These are phyloP conservation scores for Botrytis porri DNA, from an alignment of 2,329 filamentous ascomycete genomes.

Conservation along the genomic window DNA sequence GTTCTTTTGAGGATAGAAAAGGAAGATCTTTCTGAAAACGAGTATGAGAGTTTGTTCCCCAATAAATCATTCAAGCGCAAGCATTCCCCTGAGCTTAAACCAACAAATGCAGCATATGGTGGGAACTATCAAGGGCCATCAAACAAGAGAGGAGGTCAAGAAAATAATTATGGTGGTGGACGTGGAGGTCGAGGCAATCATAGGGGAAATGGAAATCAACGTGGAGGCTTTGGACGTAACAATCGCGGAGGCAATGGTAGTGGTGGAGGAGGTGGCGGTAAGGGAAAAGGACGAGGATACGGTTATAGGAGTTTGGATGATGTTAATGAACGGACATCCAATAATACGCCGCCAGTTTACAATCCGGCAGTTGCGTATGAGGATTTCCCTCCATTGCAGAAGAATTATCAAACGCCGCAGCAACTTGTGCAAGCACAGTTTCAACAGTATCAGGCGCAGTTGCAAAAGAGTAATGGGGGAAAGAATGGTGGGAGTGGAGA, in stretches of 20 bases:
- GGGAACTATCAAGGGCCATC: conserved; percentile 38
- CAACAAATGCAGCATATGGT: conserved; percentile 32
- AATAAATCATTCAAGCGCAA: conserved; percentile 62
- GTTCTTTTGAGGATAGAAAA: conserved; percentile 76
- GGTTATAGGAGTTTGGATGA: conserved; percentile 69
- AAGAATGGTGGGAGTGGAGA: conserved; percentile 29
- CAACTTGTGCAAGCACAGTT: conserved; percentile 38
- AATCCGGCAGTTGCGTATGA: conserved; percentile 38
- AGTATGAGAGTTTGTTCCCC: conserved; percentile 60
- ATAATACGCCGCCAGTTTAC: conserved; percentile 37
- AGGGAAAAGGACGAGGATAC: conserved; percentile 47
- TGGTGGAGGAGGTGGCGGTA: conserved; percentile 41
- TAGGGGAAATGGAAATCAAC: conserved; percentile 45
- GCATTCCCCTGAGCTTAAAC: conserved; percentile 49
- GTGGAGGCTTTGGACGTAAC: conserved; percentile 33
- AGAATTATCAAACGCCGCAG: conserved; percentile 37
- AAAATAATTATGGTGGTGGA: conserved; percentile 28
- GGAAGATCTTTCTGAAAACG: conserved; percentile 60
- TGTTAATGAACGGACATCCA: conserved; percentile 48
- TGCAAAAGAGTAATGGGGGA: conserved; percentile 33
- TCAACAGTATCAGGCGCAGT: conserved; percentile 35
- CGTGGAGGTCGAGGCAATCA: conserved; percentile 39
- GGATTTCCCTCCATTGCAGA: conserved; percentile 39
- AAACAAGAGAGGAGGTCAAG: conserved; percentile 35
- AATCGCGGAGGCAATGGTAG: conserved; percentile 33